Conservation (phyloP, 2,329 filamentous ascomycete genomes). For the Ophiocordyceps camponoti-rufipedis region DNA sequence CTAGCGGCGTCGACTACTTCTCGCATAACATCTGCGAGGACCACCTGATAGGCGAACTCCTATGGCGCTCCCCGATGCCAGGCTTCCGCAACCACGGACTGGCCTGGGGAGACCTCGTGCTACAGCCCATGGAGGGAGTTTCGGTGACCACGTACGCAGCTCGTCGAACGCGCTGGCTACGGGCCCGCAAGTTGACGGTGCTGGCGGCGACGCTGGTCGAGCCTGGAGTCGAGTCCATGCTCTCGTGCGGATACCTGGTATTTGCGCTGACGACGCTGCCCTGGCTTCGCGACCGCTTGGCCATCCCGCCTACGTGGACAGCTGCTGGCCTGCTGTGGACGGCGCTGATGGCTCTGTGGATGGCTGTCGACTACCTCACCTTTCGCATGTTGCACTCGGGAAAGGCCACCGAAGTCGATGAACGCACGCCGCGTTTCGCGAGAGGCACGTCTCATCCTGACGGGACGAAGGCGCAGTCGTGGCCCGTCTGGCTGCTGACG, state of each 20-base stretch:
- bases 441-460: slow-evolving; percentile 19
- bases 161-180: slow-evolving; percentile 72
- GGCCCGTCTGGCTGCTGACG: slow-evolving; percentile 55
- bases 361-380: slow-evolving; percentile 52
- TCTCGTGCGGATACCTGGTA: slow-evolving; percentile 67
- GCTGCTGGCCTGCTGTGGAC: slow-evolving; percentile 50
- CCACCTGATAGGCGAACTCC: slow-evolving; percentile 78
- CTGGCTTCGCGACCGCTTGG: slow-evolving; percentile 33
- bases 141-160: slow-evolving; percentile 59
- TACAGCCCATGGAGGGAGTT: slow-evolving; percentile 80
- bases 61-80: slow-evolving; percentile 56
- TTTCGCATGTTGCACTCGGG: slow-evolving; percentile 61
- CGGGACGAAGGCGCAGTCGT: slow-evolving; percentile 30
- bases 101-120: slow-evolving; percentile 67
- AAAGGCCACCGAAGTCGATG: slow-evolving; percentile 50
- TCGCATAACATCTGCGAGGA: slow-evolving; percentile 96
- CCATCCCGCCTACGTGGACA: slow-evolving; percentile 46
- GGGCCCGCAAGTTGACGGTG: slow-evolving; percentile 90
- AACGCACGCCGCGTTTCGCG: slow-evolving; percentile 59
- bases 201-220: slow-evolving; percentile 77
- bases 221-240: slow-evolving; percentile 73
- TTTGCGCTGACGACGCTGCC: slow-evolving; percentile 62
- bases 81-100: slow-evolving; percentile 65
- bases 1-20: slow-evolving; percentile 69
- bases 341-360: slow-evolving; percentile 50